Conservation (phyloP, 495 filamentous ascomycete species). For the Xylaria cubensis region DNA sequence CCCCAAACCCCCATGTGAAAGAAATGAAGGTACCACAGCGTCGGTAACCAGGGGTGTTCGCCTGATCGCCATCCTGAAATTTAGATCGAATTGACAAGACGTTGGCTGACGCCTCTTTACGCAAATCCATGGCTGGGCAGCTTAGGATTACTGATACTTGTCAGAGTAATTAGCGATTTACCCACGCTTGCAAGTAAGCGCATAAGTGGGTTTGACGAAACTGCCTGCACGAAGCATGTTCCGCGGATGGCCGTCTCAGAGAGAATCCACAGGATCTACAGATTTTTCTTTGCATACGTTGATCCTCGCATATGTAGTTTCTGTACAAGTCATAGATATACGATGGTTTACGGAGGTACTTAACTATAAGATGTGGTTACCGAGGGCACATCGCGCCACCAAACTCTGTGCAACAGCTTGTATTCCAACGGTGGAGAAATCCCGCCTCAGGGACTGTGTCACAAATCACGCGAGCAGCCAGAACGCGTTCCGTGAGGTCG, state of each 20-base stretch:
- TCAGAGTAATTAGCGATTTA: slow-evolving; percentile 8
- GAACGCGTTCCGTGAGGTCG: slow-evolving; percentile 31
- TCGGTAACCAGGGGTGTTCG: slow-evolving; percentile 20
- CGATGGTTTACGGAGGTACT: not conserved
- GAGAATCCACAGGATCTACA: slow-evolving; percentile 12
- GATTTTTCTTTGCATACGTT: not conserved
- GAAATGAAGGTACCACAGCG: slow-evolving; percentile 20
- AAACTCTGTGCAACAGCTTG: not conserved
- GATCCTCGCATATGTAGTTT: not conserved
- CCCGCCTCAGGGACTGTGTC: slow-evolving; percentile 1
- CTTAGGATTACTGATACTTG: not conserved
- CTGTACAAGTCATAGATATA: not conserved
- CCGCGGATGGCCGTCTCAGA: slow-evolving; percentile 2
- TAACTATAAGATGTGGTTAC: not conserved
- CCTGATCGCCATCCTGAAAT: slow-evolving; percentile 20
- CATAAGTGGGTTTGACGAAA: slow-evolving; percentile 1
- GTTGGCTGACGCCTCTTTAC: slow-evolving; percentile 13
- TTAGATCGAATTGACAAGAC: slow-evolving; percentile 12
- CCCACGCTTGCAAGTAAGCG: slow-evolving; percentile 15
- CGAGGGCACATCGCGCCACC: not conserved
- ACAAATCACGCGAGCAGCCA: slow-evolving; percentile 24
- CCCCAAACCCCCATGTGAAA: slow-evolving; percentile 24
- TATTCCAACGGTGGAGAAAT: not conserved
- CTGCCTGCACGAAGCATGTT: not conserved
- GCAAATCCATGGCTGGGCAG: not conserved